Evolutionary conservation across 1,139 yeast species (phyloP).

Genomic region (Candida sp.): DNA sequence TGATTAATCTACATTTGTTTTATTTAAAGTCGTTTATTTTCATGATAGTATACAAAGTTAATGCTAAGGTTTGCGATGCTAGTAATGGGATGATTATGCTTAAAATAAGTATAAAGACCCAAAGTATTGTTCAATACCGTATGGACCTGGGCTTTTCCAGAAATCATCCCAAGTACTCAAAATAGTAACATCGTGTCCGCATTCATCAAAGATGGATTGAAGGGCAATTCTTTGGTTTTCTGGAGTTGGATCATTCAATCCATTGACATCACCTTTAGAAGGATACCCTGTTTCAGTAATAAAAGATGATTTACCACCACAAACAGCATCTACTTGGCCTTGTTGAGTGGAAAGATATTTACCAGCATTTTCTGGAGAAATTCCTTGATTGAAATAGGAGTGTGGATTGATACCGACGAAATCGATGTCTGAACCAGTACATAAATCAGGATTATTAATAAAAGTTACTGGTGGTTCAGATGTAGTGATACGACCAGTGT

Average conservation of each 20-base stretch:
- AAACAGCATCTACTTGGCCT: slow-evolving; percentile 45
- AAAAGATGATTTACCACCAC: slow-evolving; percentile 48
- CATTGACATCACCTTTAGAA: slow-evolving; percentile 65
- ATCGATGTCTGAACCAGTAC: slow-evolving; percentile 66
- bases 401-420: slow-evolving; percentile 86
- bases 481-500: slow-evolving; percentile 72
- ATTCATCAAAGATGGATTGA: slow-evolving; percentile 50
- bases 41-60: not conserved
- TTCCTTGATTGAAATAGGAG: slow-evolving; percentile 68
- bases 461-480: slow-evolving; percentile 86
- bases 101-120: slow-evolving; percentile 56
- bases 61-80: not conserved
- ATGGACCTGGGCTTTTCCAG: slow-evolving; percentile 88
- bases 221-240: slow-evolving; percentile 74
- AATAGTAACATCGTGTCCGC: slow-evolving; percentile 62
- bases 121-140: slow-evolving; percentile 82
- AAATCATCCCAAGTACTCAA: slow-evolving; percentile 74
- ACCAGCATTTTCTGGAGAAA: slow-evolving; percentile 69
- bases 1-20: not conserved
- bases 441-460: slow-evolving; percentile 59
- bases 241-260: slow-evolving; percentile 65
- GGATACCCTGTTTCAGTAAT: slow-evolving; percentile 94
- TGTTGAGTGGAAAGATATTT: slow-evolving; percentile 65
- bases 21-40: not conserved
- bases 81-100: not conserved